Conservation (phyloP, 805 yeast species). For the Candida nemodendra region DNA sequence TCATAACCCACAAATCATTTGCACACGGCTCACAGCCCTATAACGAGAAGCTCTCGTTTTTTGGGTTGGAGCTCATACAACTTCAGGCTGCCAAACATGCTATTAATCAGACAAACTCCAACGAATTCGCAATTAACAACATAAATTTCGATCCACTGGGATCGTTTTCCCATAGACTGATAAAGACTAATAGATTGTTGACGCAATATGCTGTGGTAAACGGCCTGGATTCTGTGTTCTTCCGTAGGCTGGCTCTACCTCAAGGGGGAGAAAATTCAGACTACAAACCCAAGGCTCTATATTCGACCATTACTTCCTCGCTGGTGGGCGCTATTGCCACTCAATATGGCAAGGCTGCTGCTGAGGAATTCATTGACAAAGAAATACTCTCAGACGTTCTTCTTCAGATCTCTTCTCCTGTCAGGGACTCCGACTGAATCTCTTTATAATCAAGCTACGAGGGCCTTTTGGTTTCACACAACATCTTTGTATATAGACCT, state of each 20-base stretch:
- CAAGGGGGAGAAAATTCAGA: constrained; percentile 33
- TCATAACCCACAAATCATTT: constrained; percentile 90
- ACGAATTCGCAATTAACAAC: constrained; percentile 43
- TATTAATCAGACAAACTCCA: constrained; percentile 23
- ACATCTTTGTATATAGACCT: neutral
- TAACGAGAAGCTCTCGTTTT: constrained; percentile 76
- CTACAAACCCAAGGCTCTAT: constrained; percentile 29
- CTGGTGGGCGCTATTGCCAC: constrained; percentile 68
- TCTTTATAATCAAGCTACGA: neutral
- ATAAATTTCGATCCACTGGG: constrained; percentile 62
- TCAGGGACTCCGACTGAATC: too few relatives aligned
- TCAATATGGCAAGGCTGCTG: constrained; percentile 57
- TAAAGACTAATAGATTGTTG: constrained; percentile 49
- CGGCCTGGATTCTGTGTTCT: constrained; percentile 52
- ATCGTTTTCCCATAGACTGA: constrained; percentile 47
- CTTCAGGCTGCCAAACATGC: constrained; percentile 45
- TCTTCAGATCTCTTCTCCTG: neutral
- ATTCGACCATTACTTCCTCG: constrained; percentile 38
- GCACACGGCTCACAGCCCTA: constrained; percentile 89
- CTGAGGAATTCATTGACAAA: constrained; percentile 55
- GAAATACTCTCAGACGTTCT: constrained; percentile 39
- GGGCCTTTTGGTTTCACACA: constrained; percentile 1
- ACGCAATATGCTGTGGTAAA: constrained; percentile 51
- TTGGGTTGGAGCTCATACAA: constrained; percentile 67
- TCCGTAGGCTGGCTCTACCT: constrained; percentile 54